phyloP scores from a whole-genome alignment of 2,329 filamentous ascomycete species.

The Aspergillus felis region DNA sequence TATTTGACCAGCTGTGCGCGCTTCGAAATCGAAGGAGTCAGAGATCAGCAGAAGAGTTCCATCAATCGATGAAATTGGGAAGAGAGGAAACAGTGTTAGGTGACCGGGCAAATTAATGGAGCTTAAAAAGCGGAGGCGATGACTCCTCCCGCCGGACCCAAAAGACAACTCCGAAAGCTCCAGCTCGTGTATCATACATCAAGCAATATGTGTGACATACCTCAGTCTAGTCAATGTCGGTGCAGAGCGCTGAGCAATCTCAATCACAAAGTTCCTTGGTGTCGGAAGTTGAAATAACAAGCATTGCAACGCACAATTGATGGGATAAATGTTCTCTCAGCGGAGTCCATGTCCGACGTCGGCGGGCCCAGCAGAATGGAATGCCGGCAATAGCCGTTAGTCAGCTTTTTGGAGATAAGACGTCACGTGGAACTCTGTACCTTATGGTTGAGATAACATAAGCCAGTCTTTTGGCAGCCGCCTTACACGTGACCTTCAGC shows the following conservation, averaged over 20 bases:
- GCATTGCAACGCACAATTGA: background rate
- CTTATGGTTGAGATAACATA: background rate
- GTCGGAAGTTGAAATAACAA: no score
- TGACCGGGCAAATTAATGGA: constrained; percentile 4
- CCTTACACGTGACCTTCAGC: constrained; percentile 1
- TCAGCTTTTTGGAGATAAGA: background rate
- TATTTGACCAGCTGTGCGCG: background rate
- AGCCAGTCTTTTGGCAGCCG: background rate
- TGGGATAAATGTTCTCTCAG: background rate
- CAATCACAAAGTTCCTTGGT: background rate
- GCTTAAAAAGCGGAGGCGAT: constrained; percentile 16
- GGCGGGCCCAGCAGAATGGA: background rate
- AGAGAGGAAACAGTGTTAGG: background rate
- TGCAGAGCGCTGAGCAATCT: background rate
- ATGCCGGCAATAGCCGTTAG: background rate
- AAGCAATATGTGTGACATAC: background rate
- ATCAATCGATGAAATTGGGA: background rate
- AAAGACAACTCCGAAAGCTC: constrained; percentile 24
- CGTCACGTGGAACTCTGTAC: background rate
- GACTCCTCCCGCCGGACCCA: constrained; percentile 23
- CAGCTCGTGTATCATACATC: background rate
- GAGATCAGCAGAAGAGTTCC: background rate
- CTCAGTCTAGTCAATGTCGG: background rate
- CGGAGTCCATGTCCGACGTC: background rate
- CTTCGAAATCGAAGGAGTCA: background rate